Conservation (phyloP, 73 alveolate species). For the Strombidium stylifer region DNA sequence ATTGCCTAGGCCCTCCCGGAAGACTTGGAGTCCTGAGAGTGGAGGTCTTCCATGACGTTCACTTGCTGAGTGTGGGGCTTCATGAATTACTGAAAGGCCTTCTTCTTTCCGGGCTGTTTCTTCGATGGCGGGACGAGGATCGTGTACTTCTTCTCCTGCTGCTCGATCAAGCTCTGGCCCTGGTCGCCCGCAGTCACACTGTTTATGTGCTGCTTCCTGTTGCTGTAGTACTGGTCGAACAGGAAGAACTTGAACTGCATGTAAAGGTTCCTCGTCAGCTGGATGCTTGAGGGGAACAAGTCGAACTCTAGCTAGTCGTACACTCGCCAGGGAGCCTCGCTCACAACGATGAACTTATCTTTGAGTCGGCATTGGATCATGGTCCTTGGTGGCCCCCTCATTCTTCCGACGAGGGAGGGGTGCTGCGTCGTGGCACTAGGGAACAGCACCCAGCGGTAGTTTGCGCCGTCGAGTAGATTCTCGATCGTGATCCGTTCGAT, state of each 20-base stretch:
- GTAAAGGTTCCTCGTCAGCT: constrained; percentile 45
- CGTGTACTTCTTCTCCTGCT: constrained; percentile 45
- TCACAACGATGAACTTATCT: constrained; percentile 49
- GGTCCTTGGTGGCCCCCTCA: no score
- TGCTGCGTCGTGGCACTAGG: constrained; percentile 37
- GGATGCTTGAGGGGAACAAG: constrained; percentile 49
- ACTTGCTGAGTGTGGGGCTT: background rate
- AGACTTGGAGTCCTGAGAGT: no score
- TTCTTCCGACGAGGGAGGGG: no score
- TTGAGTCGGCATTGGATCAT: constrained; percentile 46
- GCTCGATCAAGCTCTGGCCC: background rate
- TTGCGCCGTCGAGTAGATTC: constrained; percentile 29
- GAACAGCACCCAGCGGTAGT: constrained; percentile 39
- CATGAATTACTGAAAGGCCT: background rate
- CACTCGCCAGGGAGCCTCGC: constrained; percentile 63
- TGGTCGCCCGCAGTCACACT: no score
- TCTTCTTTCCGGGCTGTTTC: background rate
- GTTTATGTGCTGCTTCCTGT: background rate
- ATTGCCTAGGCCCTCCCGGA: background rate
- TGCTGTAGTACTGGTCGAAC: constrained; percentile 10
- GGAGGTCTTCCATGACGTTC: background rate
- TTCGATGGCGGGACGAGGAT: constrained; percentile 45
- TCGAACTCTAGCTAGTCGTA: constrained; percentile 57
- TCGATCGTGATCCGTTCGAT: constrained; percentile 39
- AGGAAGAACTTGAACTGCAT: constrained; percentile 16